Evolutionary conservation across 2,329 filamentous ascomycete genomes (phyloP).

Genomic region (Lachnellula willkommii): DNA sequence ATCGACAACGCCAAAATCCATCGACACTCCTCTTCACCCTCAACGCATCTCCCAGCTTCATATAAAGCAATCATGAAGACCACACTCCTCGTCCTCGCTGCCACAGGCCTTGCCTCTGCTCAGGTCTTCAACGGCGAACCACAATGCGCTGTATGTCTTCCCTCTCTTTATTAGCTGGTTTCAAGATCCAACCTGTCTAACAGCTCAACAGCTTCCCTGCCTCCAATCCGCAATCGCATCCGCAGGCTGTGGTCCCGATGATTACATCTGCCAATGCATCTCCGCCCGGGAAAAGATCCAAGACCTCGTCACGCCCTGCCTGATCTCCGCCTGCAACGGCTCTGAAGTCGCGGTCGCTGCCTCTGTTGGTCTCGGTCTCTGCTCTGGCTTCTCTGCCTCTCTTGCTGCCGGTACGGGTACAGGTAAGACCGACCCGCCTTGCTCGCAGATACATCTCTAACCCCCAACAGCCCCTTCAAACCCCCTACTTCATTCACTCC

Average conservation of each 20-base stretch:
- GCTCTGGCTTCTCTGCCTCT: constrained; percentile 29
- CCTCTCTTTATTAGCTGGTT: neutral
- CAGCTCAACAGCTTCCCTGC: constrained; percentile 29
- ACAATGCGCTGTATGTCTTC: constrained; percentile 37
- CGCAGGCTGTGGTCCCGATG: constrained; percentile 34
- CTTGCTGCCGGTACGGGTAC: neutral
- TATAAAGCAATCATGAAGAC: constrained; percentile 35
- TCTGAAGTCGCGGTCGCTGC: constrained; percentile 30
- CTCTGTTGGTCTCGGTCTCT: constrained; percentile 30
- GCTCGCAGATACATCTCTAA: too few relatives aligned
- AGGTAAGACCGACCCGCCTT: neutral
- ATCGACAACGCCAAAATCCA: too few relatives aligned
- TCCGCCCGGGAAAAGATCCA: constrained; percentile 27
- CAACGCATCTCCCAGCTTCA: neutral
- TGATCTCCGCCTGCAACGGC: constrained; percentile 32
- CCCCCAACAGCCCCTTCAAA: too few relatives aligned
- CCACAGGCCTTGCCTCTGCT: constrained; percentile 35
- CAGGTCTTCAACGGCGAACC: constrained; percentile 36
- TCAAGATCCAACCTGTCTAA: neutral
- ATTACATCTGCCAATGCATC: constrained; percentile 38
- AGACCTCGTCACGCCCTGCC: constrained; percentile 27
- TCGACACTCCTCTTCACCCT: too few relatives aligned
- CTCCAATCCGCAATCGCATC: constrained; percentile 33
- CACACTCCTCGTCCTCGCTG: constrained; percentile 30
- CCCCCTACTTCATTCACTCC: too few relatives aligned